Evolutionary conservation across 2,329 filamentous ascomycete genomes (phyloP).

Genomic region (Zasmidium citrigriseum): DNA sequence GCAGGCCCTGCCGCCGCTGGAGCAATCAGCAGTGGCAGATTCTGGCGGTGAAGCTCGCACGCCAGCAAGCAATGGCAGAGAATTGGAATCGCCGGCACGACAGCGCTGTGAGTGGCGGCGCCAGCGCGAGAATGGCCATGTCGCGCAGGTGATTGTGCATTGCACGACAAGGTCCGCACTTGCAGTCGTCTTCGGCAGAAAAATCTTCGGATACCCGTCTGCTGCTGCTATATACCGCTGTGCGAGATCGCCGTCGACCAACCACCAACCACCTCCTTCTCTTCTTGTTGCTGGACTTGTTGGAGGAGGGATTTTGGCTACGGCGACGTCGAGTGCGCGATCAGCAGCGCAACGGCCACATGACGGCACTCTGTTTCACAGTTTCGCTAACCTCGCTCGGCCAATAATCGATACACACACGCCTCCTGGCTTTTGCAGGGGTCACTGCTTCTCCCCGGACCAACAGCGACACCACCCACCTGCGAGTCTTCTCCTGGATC

Average conservation of each 20-base stretch:
- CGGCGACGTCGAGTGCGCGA: neutral
- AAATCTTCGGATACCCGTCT: neutral
- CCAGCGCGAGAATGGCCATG: neutral
- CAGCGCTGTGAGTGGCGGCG: neutral
- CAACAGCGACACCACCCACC: neutral
- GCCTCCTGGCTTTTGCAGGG: neutral
- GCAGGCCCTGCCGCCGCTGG: neutral
- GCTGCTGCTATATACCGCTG: neutral
- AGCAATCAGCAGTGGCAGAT: slow-evolving; percentile 5
- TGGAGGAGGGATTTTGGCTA: neutral
- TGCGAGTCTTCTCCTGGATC: neutral
- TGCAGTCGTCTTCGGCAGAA: neutral
- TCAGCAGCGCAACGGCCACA: slow-evolving; percentile 6
- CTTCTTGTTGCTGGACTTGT: neutral
- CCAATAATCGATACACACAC: neutral
- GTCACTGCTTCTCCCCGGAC: neutral
- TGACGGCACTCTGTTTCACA: slow-evolving; percentile 6
- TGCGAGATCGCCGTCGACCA: neutral
- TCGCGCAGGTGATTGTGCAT: slow-evolving; percentile 2
- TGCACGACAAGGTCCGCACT: neutral
- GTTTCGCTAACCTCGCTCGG: slow-evolving; percentile 2
- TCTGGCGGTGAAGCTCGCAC: slow-evolving; percentile 6
- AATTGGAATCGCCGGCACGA: neutral
- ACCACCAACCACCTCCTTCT: neutral
- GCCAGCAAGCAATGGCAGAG: neutral